phyloP scores from a whole-genome alignment of 345 rosid genomes.

The Melaleuca quinquenervia region DNA sequence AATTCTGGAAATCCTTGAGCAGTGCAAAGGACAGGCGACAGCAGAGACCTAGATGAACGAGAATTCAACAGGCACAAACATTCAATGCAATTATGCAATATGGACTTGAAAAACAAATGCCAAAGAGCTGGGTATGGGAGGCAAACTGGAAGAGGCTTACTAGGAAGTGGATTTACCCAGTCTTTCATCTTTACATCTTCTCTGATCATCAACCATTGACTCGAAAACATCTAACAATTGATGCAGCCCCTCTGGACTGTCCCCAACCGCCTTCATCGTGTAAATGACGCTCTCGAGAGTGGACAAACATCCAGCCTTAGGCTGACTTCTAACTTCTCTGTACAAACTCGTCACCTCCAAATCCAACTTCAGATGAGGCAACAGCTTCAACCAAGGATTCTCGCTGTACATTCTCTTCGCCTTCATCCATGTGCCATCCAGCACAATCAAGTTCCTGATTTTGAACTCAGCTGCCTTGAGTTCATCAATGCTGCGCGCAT shows the following conservation, averaged over 20 bases:
- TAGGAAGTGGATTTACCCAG: constrained; percentile 1
- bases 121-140: neutral
- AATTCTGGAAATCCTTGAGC: neutral
- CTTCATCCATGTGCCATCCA: constrained; percentile 88
- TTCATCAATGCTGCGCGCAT: constrained; percentile 32
- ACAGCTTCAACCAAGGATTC: constrained; percentile 78
- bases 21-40: neutral
- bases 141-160: neutral
- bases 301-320: constrained; percentile 65
- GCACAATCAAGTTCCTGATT: constrained; percentile 60
- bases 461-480: constrained; percentile 27
- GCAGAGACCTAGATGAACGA: neutral
- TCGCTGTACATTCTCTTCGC: constrained; percentile 70
- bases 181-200: constrained; percentile 55
- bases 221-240: constrained; percentile 59
- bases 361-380: constrained; percentile 70
- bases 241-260: constrained; percentile 34
- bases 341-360: constrained; percentile 51
- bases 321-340: constrained; percentile 63
- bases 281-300: constrained; percentile 77
- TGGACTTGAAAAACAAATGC: neutral
- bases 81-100: neutral
- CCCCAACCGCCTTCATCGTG: constrained; percentile 50
- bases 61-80: neutral
- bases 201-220: constrained; percentile 75